Percentiles rank a stretch among this genome's conserved stretches.
These are phyloP conservation scores for Trichosanthes truncata DNA, from an alignment of 306 rosid genomes.

Conservation along the genomic window DNA sequence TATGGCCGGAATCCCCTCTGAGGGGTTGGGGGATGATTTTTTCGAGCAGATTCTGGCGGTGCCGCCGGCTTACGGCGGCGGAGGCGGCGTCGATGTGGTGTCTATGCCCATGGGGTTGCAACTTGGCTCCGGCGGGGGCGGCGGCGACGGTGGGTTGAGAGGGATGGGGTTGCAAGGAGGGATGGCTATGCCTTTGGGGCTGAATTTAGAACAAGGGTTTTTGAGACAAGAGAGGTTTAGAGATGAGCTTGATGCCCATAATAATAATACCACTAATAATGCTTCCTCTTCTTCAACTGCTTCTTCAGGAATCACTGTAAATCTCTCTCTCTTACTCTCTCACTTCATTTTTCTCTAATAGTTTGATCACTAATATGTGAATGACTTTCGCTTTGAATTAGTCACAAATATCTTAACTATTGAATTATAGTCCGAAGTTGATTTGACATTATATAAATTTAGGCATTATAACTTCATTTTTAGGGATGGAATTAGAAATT, in stretches of 20 bases:
- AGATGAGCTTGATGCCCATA: slow-evolving; percentile 28
- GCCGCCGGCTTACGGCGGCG: slow-evolving; percentile 27
- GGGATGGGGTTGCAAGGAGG: slow-evolving; percentile 13
- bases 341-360: neutral
- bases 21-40: slow-evolving; percentile 66
- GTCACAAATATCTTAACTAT: too few species aligned
- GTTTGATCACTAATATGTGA: too few species aligned
- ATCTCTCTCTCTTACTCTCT: slow-evolving; percentile 6
- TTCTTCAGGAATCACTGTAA: slow-evolving; percentile 39
- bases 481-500: too few species aligned
- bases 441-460: too few species aligned
- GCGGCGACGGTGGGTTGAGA: slow-evolving; percentile 10
- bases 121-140: slow-evolving; percentile 36
- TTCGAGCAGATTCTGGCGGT: slow-evolving; percentile 56
- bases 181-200: slow-evolving; percentile 68
- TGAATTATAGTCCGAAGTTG: too few species aligned
- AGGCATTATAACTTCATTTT: too few species aligned
- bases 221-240: slow-evolving; percentile 39
- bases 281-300: slow-evolving; percentile 29
- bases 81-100: slow-evolving; percentile 13
- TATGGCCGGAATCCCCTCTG: slow-evolving; percentile 62
- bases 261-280: slow-evolving; percentile 10
- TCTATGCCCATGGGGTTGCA: slow-evolving; percentile 49
- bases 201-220: slow-evolving; percentile 72
- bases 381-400: too few species aligned